A percentile compares a stretch with the other conserved stretches of the same genome.
Evolutionary conservation across 2,329 filamentous ascomycete genomes (phyloP).

Genomic region (Niveomyces coronatus): DNA sequence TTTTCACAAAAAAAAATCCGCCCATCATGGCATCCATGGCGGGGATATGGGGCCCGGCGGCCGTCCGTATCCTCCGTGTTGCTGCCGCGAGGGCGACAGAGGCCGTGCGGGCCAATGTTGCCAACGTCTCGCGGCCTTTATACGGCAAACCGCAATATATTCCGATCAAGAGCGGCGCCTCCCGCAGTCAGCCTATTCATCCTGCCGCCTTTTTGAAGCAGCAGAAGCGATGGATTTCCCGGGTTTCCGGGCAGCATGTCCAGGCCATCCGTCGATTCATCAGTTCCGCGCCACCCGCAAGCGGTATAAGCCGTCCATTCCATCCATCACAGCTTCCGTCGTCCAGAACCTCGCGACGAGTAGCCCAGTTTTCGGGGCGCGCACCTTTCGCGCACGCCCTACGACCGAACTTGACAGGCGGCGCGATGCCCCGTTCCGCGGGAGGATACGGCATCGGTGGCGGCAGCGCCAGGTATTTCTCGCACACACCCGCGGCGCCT

Average conservation of each 20-base stretch:
- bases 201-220: slow-evolving; percentile 42
- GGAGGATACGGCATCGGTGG: slow-evolving; percentile 76
- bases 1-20: slow-evolving; percentile 10
- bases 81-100: slow-evolving; percentile 41
- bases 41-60: slow-evolving; percentile 47
- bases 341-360: slow-evolving; percentile 38
- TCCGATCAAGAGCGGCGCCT: slow-evolving; percentile 28
- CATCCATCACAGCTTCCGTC: slow-evolving; percentile 39
- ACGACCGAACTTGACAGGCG: slow-evolving; percentile 84
- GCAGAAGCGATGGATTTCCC: slow-evolving; percentile 42
- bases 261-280: slow-evolving; percentile 41
- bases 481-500: slow-evolving; percentile 72
- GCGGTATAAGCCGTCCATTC: slow-evolving; percentile 20
- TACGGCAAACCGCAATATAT: slow-evolving; percentile 37
- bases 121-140: slow-evolving; percentile 32
- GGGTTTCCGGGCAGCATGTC: slow-evolving; percentile 30
- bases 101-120: slow-evolving; percentile 40
- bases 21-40: slow-evolving; percentile 43
- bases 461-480: slow-evolving; percentile 79
- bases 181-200: slow-evolving; percentile 41
- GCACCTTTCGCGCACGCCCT: slow-evolving; percentile 83
- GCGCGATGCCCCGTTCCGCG: slow-evolving; percentile 71
- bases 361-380: slow-evolving; percentile 56
- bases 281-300: slow-evolving; percentile 25
- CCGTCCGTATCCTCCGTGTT: slow-evolving; percentile 43